Evolutionary conservation across 768 basidiomycete species (phyloP).

Genomic region (Suillus variegatus): DNA sequence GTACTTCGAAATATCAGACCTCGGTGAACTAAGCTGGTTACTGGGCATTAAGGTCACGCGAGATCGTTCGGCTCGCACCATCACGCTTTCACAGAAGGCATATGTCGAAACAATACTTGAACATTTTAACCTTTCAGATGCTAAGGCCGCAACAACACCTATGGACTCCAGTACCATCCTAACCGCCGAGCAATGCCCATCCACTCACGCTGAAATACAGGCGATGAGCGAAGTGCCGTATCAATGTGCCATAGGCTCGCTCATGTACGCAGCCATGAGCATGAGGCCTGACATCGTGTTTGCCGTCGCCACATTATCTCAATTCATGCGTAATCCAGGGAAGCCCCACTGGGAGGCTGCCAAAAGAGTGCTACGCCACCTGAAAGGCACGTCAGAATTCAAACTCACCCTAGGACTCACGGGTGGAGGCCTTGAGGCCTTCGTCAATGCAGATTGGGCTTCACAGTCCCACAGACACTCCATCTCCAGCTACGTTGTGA

Average conservation of each 20-base stretch:
- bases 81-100: slow-evolving; percentile 24
- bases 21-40: slow-evolving; percentile 17
- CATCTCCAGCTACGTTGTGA: background rate
- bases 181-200: no score
- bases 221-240: background rate
- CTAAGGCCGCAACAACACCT: background rate
- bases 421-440: background rate
- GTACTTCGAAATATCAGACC: slow-evolving; percentile 31
- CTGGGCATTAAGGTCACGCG: slow-evolving; percentile 14
- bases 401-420: background rate
- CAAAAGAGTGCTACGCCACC: fast-evolving
- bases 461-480: background rate
- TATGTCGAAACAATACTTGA: slow-evolving; percentile 23
- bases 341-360: background rate
- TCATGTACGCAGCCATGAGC: background rate
- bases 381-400: background rate
- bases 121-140: background rate
- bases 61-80: slow-evolving; percentile 14
- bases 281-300: fast-evolving
- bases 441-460: background rate
- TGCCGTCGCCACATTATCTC: background rate
- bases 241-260: background rate
- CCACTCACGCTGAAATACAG: no score
- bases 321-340: background rate
- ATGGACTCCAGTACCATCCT: background rate